phyloP scores from a whole-genome alignment of 306 rosid genomes.

The Cucurbita ficifolia region DNA sequence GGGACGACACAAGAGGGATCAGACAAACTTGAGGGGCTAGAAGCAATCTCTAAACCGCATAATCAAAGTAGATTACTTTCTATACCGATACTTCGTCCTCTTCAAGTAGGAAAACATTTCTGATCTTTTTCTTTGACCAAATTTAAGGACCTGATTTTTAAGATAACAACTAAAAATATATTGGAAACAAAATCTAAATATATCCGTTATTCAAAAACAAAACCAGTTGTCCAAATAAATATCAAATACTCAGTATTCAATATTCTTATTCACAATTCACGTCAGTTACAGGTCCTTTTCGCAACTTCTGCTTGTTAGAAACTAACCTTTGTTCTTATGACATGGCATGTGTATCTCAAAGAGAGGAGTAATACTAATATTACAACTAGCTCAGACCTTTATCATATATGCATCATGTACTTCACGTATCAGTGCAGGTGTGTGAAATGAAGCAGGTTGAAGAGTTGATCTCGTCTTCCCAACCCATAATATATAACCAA shows the following conservation, averaged over 20 bases:
- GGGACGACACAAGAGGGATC: neutral
- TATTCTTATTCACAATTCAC: neutral
- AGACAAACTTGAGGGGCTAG: neutral
- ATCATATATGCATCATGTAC: neutral
- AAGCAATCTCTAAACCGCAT: neutral
- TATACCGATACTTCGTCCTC: neutral
- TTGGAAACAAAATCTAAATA: neutral
- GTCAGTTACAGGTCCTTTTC: neutral
- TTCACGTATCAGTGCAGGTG: neutral
- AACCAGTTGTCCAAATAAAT: neutral
- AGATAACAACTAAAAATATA: neutral
- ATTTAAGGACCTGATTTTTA: neutral
- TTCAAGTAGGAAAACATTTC: neutral
- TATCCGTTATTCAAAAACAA: neutral
- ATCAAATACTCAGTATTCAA: neutral
- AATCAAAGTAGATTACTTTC: neutral
- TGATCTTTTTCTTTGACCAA: neutral
- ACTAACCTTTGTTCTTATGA: neutral
- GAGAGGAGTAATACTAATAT: neutral
- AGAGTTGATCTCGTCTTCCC: neutral
- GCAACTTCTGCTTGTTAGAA: neutral
- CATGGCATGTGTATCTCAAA: neutral
- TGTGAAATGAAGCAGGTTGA: neutral
- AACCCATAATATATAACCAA: neutral
- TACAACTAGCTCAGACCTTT: neutral